Conservation (phyloP, 2,329 filamentous ascomycete genomes). For the Calonectria hongkongensis region DNA sequence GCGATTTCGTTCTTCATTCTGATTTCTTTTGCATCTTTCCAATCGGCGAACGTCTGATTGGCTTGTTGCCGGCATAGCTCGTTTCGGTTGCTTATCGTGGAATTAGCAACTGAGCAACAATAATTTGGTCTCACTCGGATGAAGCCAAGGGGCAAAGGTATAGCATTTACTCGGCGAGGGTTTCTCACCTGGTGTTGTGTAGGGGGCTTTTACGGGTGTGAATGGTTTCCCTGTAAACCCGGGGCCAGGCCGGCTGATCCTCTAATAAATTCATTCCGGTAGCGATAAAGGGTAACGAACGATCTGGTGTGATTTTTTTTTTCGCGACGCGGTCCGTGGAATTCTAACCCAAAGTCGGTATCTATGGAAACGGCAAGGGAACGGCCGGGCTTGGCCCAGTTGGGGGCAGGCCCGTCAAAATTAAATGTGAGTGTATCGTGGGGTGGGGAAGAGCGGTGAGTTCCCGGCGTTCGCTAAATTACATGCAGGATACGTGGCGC, state of each 20-base stretch:
- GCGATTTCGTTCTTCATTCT: constrained; percentile 17
- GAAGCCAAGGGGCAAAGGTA: neutral
- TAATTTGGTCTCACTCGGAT: too few relatives aligned
- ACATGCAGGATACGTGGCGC: constrained; percentile 28
- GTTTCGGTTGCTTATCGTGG: neutral
- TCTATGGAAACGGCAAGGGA: constrained; percentile 2
- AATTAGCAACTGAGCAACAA: neutral
- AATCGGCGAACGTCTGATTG: constrained; percentile 14
- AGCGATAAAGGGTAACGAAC: neutral
- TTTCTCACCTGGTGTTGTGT: constrained; percentile 11
- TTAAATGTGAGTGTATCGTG: constrained; percentile 23
- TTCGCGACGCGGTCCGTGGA: neutral
- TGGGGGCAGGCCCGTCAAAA: constrained; percentile 10
- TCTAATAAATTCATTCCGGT: constrained; percentile 15
- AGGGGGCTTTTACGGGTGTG: constrained; percentile 9
- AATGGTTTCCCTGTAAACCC: neutral
- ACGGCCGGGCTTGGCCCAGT: constrained; percentile 12
- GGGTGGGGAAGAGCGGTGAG: constrained; percentile 24
- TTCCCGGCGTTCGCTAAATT: constrained; percentile 20
- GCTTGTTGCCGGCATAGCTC: constrained; percentile 18
- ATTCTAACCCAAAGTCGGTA: neutral
- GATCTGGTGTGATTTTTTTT: neutral
- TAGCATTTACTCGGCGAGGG: constrained; percentile 21
- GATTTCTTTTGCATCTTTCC: constrained; percentile 12
- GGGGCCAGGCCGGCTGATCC: constrained; percentile 16